These are phyloP conservation scores for Chrysanthemum makinoi DNA, from an alignment of 129 eudicot species.

Conservation along the genomic window DNA sequence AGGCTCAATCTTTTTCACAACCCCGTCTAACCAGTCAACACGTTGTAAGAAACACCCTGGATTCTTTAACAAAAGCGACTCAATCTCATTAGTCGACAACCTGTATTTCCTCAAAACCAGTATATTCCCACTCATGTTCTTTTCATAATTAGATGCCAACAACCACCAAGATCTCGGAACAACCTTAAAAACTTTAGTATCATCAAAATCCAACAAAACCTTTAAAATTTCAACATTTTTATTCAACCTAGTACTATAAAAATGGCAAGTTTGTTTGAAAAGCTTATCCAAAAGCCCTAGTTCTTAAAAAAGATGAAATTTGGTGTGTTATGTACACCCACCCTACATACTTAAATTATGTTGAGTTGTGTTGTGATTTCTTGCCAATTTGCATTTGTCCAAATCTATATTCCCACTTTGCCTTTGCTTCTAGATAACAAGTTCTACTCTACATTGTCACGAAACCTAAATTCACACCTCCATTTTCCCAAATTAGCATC, in stretches of 20 bases:
- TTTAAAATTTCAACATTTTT: slow-evolving; percentile 23
- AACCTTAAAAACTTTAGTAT: slow-evolving; percentile 21
- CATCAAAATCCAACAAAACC: slow-evolving; percentile 25
- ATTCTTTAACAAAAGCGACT: neutral
- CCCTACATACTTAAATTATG: neutral
- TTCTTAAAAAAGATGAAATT: slow-evolving; percentile 20
- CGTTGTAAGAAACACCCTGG: neutral
- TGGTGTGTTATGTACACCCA: neutral
- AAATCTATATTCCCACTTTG: neutral
- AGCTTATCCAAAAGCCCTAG: slow-evolving; percentile 29
- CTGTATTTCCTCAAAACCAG: neutral
- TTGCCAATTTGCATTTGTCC: slow-evolving; percentile 29
- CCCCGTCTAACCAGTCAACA: slow-evolving; percentile 21
- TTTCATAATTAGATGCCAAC: neutral
- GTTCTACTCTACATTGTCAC: no score
- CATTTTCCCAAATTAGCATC: no score
- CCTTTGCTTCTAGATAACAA: no score
- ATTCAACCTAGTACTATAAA: slow-evolving; percentile 1
- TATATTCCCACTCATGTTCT: neutral
- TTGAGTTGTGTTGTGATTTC: slow-evolving; percentile 30
- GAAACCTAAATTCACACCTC: no score
- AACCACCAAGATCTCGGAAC: slow-evolving; percentile 20
- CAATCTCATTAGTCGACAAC: neutral
- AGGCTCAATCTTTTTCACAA: slow-evolving; percentile 20
- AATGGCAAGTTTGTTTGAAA: neutral